Conservation (phyloP, 352 stramenopile genomes). For the Phytophthora cactorum region DNA sequence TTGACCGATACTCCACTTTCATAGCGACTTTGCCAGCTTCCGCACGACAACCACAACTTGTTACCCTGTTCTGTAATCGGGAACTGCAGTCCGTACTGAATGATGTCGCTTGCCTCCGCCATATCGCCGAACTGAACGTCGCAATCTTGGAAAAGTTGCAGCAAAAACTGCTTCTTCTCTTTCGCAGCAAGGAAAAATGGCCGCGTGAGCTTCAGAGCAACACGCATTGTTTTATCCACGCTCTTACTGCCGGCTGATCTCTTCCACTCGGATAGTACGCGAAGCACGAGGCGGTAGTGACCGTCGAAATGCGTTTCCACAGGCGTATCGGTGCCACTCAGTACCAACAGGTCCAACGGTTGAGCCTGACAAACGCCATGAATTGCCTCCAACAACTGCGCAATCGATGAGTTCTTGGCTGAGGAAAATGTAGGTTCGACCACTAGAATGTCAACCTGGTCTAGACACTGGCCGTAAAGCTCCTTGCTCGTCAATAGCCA, state of each 20-base stretch:
- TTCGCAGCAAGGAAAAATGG: slow-evolving; percentile 57
- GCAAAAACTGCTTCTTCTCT: slow-evolving; percentile 74
- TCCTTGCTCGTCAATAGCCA: slow-evolving; percentile 45
- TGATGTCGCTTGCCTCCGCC: slow-evolving; percentile 57
- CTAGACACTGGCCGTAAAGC: slow-evolving; percentile 42
- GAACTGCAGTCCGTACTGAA: slow-evolving; percentile 67
- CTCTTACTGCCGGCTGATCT: slow-evolving; percentile 25
- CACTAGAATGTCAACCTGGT: slow-evolving; percentile 39
- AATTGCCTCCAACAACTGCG: slow-evolving; percentile 48
- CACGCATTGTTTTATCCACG: slow-evolving; percentile 32
- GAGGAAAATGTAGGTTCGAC: slow-evolving; percentile 25
- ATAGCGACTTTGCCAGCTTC: slow-evolving; percentile 55
- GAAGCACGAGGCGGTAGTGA: slow-evolving; percentile 55
- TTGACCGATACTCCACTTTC: slow-evolving; percentile 10
- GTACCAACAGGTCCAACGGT: slow-evolving; percentile 33
- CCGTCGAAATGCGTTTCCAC: slow-evolving; percentile 53
- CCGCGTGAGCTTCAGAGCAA: slow-evolving; percentile 45
- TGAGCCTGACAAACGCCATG: slow-evolving; percentile 50
- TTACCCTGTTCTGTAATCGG: slow-evolving; percentile 44
- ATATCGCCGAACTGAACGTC: slow-evolving; percentile 75
- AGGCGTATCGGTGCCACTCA: slow-evolving; percentile 17
- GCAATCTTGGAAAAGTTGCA: slow-evolving; percentile 75
- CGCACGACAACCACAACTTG: slow-evolving; percentile 60
- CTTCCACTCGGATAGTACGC: slow-evolving; percentile 38
- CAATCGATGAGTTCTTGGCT: slow-evolving; percentile 31